Conservation (phyloP, 176 grass and related monocot species). For the Pontederia crassipes region DNA sequence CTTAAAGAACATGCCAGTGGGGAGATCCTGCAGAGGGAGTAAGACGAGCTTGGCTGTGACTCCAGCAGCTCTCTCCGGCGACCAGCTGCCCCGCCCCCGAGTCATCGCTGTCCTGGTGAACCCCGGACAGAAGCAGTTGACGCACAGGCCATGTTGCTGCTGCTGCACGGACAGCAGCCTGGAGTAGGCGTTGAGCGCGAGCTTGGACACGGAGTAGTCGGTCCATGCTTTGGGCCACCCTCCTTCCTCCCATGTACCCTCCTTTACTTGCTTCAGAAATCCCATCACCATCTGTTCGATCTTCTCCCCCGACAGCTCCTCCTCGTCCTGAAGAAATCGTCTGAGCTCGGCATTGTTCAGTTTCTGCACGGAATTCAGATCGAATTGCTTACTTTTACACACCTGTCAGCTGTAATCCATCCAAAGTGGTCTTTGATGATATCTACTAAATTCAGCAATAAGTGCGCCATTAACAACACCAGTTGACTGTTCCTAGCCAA, state of each 20-base stretch:
- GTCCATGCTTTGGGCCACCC: conserved; percentile 94
- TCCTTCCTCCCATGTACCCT: conserved; percentile 46
- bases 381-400: not conserved
- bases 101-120: conserved; percentile 94
- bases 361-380: conserved; percentile 34
- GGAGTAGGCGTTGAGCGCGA: conserved; percentile 81
- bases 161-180: conserved; percentile 54
- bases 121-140: conserved; percentile 87
- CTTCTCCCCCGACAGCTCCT: conserved; percentile 34
- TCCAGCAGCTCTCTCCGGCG: conserved; percentile 49
- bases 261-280: conserved; percentile 67
- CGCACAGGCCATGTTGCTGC: conserved; percentile 31
- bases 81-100: conserved; percentile 41
- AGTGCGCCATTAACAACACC: no score
- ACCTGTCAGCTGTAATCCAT: no score
- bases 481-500: no score
- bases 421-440: no score
- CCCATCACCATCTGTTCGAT: conserved; percentile 49
- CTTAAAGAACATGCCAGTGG: conserved; percentile 68
- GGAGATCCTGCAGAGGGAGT: conserved; percentile 41
- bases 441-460: no score
- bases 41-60: conserved; percentile 34
- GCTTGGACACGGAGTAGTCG: conserved; percentile 88
- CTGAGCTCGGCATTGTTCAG: conserved; percentile 31
- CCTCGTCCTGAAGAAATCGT: conserved; percentile 51